These are phyloP conservation scores for Candida sphagnicola DNA, from an alignment of 805 yeast genomes.

Conservation along the genomic window DNA sequence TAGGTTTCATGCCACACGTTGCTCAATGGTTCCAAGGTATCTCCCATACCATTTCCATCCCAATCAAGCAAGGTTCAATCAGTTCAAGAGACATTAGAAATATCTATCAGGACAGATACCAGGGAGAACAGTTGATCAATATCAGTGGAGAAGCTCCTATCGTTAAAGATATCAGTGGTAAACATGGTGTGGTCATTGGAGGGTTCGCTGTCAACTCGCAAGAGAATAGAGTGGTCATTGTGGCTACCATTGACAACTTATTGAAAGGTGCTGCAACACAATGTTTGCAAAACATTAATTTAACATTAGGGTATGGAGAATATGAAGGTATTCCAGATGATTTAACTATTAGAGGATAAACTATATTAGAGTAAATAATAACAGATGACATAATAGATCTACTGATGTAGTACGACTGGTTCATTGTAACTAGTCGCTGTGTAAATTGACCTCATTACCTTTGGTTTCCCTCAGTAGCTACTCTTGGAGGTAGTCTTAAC, in stretches of 20 bases:
- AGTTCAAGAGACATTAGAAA: conserved; percentile 80
- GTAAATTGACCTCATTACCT: no score
- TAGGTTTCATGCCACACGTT: conserved; percentile 95
- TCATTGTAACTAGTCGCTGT: no score
- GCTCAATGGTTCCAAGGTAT: conserved; percentile 99
- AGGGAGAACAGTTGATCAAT: conserved; percentile 79
- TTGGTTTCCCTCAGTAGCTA: no score
- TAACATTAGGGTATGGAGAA: conserved; percentile 86
- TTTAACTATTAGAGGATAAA: conserved; percentile 48
- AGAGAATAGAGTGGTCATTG: conserved; percentile 86
- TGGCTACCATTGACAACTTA: conserved; percentile 93
- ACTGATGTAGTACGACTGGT: no score
- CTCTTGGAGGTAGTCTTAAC: no score
- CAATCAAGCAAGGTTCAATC: conserved; percentile 62
- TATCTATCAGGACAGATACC: conserved; percentile 83
- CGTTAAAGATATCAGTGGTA: conserved; percentile 86
- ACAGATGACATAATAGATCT: no score
- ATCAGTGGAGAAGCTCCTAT: conserved; percentile 90
- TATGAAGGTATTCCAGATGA: conserved; percentile 90
- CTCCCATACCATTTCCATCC: conserved; percentile 85
- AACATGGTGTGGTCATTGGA: conserved; percentile 93
- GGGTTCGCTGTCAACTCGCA: conserved; percentile 91
- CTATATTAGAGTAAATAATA: no score
- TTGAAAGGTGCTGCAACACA: conserved; percentile 99
- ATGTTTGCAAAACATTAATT: conserved; percentile 92